Evolutionary conservation across 2,329 filamentous ascomycete species (phyloP), one percentile per base, ranked within the genome.

Genomic region (Sarocladium strictum): DNA sequence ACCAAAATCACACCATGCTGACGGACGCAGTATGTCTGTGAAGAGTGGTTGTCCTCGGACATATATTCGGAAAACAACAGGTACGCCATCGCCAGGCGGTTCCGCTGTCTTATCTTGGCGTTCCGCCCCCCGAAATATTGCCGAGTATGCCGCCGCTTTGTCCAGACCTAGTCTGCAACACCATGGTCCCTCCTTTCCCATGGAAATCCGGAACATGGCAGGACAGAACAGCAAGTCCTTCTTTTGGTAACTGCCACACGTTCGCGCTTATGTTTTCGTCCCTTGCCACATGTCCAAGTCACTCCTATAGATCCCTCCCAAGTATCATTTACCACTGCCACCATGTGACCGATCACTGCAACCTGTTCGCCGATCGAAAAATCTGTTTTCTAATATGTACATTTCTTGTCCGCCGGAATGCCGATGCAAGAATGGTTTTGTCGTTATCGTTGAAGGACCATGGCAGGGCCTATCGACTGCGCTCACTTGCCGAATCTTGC

Each of bases 131-230:
- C 12, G 29, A 29, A 29, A 19, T 10, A 9, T 5, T 10, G 29
- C 43, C 43, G 43, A 47, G 47, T 33, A 51, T 51, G 47, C 27
- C 26, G 24, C 47, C 47, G 47, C 47, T 35, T 15, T 51, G 35
- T 51, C 47, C 35, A 51, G n/a, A 51, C 43, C 27, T 23, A 43
- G 21, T 11, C 43, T 47, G 43, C 40, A 47, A 47, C 27, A 47
- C 21, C 24, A 47, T n/a, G n/a, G n/a, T n/a, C n/a, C n/a, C n/a
- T n/a, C n/a, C n/a, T n/a, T n/a, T n/a, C n/a, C n/a, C n/a, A n/a
- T n/a, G n/a, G n/a, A n/a, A n/a, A n/a, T n/a, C n/a, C n/a, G n/a
- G n/a, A n/a, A n/a, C n/a, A n/a, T n/a, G n/a, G n/a, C n/a, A n/a
- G n/a, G n/a, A n/a, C n/a, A n/a, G n/a, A n/a, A n/a, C n/a, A n/a